A percentile compares a stretch with the other conserved stretches of the same genome.
Evolutionary conservation across 2,329 filamentous ascomycete species (phyloP).

Genomic region (Sporothrix globosa): DNA sequence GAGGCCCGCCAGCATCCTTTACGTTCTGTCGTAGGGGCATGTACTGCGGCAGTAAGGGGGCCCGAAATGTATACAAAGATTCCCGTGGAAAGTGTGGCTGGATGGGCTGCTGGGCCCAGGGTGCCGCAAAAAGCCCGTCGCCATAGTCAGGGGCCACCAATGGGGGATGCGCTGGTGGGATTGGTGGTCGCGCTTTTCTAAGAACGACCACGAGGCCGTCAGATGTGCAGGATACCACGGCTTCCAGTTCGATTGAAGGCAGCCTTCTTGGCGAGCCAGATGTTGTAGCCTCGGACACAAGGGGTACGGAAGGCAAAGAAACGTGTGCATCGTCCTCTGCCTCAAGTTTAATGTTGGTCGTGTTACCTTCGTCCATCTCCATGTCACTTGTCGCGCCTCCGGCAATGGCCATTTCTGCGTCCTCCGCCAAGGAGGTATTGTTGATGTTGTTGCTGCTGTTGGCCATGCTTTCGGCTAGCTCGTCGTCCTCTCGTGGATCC

Average conservation of each 20-base stretch:
- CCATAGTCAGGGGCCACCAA: slow-evolving; percentile 52
- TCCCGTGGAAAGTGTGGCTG: slow-evolving; percentile 51
- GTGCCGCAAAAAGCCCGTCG: slow-evolving; percentile 75
- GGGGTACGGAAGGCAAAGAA: slow-evolving; percentile 10
- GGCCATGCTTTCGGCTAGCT: slow-evolving; percentile 45
- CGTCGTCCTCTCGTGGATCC: slow-evolving; percentile 66
- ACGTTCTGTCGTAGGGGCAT: slow-evolving; percentile 51
- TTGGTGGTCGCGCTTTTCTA: slow-evolving; percentile 70
- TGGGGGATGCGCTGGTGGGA: slow-evolving; percentile 61
- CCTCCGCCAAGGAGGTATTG: slow-evolving; percentile 46
- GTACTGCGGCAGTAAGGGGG: slow-evolving; percentile 49
- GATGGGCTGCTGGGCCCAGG: slow-evolving; percentile 74
- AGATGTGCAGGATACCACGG: slow-evolving; percentile 88
- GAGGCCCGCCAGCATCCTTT: slow-evolving; percentile 56
- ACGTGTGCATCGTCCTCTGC: slow-evolving; percentile 28
- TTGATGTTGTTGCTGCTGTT: slow-evolving; percentile 52
- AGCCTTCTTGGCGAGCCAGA: slow-evolving; percentile 38
- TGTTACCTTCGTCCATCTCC: neutral
- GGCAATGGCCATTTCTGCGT: slow-evolving; percentile 44
- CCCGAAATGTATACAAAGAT: slow-evolving; percentile 50
- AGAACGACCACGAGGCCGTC: slow-evolving; percentile 84
- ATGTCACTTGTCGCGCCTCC: slow-evolving; percentile 33
- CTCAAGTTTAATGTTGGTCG: slow-evolving; percentile 33
- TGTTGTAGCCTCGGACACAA: neutral
- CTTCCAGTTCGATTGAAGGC: slow-evolving; percentile 72